Evolutionary conservation across 257 asterid species (phyloP).

Genomic region (Mentha longifolia): DNA sequence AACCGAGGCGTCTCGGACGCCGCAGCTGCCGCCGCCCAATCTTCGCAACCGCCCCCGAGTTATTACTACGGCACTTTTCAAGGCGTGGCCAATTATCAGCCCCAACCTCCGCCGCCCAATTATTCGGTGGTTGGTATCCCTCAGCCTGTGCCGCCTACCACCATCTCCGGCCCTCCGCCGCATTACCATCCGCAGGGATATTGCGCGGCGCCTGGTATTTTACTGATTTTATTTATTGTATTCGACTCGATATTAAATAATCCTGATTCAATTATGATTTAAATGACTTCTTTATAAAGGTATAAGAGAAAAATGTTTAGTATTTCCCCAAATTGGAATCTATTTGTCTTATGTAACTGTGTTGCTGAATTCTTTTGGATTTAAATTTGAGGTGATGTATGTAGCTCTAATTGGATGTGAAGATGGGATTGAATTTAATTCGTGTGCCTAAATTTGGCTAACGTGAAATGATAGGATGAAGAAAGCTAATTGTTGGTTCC

Average conservation of each 20-base stretch:
- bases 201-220: slow-evolving; percentile 67
- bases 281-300: not conserved
- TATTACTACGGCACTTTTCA: slow-evolving; percentile 85
- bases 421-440: slow-evolving; percentile 1
- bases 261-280: slow-evolving; percentile 5
- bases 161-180: slow-evolving; percentile 44
- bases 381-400: not conserved
- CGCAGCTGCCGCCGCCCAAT: too few relatives aligned
- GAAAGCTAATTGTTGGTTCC: slow-evolving; percentile 3
- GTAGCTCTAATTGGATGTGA: not conserved
- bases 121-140: slow-evolving; percentile 78
- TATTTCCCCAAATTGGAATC: not conserved
- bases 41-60: slow-evolving; percentile 46
- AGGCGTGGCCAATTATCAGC: slow-evolving; percentile 84
- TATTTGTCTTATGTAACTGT: not conserved
- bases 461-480: not conserved
- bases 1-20: slow-evolving; percentile 39
- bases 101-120: slow-evolving; percentile 53
- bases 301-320: not conserved
- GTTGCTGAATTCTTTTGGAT: not conserved
- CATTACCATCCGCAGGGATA: slow-evolving; percentile 75
- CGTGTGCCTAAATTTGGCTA: slow-evolving; percentile 9
- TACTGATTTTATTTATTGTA: not conserved
- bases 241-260: not conserved
- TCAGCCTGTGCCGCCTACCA: slow-evolving; percentile 73